A percentile compares a stretch with the other conserved stretches of the same genome.
Evolutionary conservation across 805 yeast genomes (phyloP).

Genomic region (Candida nonsorbophila): DNA sequence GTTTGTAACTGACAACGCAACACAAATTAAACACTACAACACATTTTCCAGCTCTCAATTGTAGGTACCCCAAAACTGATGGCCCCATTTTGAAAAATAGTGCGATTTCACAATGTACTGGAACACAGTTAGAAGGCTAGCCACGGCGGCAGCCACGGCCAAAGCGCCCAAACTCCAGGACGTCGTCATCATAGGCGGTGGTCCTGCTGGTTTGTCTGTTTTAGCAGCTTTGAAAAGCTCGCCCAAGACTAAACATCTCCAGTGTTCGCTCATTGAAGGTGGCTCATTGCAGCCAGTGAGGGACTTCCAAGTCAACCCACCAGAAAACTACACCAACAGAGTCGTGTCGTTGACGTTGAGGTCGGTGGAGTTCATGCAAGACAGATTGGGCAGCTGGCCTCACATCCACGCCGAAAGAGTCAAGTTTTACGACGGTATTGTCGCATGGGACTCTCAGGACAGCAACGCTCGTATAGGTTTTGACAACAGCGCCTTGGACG

Average conservation of each 20-base stretch:
- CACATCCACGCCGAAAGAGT: conserved; percentile 64
- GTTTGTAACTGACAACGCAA: too few relatives aligned
- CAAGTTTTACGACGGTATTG: conserved; percentile 73
- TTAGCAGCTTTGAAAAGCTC: conserved; percentile 76
- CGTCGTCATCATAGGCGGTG: conserved; percentile 89
- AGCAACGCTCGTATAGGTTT: conserved; percentile 58
- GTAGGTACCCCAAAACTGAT: too few relatives aligned
- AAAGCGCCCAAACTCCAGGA: too few relatives aligned
- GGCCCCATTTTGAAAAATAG: too few relatives aligned
- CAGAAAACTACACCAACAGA: conserved; percentile 62
- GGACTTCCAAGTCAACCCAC: conserved; percentile 40
- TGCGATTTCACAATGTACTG: too few relatives aligned
- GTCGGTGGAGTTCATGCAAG: conserved; percentile 57
- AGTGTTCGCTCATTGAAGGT: conserved; percentile 71
- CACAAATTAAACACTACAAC: too few relatives aligned
- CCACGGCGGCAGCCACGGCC: too few relatives aligned
- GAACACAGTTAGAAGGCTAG: too few relatives aligned
- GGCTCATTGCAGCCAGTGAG: conserved; percentile 50
- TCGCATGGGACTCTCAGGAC: conserved; percentile 80
- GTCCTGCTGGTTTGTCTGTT: conserved; percentile 91
- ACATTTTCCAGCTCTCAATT: too few relatives aligned
- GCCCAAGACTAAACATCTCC: conserved; percentile 52
- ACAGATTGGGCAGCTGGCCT: conserved; percentile 70
- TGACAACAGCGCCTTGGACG: conserved; percentile 48
- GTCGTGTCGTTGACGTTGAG: conserved; percentile 84